Evolutionary conservation across 495 filamentous ascomycete genomes (phyloP), one percentile per base, ranked within the genome.

Genomic region (Xylaria venustula): DNA sequence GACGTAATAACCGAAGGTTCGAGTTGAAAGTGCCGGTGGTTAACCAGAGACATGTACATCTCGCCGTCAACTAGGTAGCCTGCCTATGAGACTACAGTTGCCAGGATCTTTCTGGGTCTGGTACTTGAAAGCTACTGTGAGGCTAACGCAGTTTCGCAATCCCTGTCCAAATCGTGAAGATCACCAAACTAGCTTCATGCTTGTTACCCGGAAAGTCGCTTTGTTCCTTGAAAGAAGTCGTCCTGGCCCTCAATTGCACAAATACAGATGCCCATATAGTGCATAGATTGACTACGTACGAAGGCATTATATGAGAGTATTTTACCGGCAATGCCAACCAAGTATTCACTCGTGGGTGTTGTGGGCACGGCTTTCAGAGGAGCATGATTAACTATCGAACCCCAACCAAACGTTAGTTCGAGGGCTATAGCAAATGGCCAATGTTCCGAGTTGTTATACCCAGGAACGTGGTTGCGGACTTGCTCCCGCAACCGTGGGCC

Each of bases 141-240:
- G 61, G 63, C 61, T 61, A 49, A 61, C 59, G 54, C 45, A 58
- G 68, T 71, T 69, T 69, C 66, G 69, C 61, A 30, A 71, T 69
- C 66, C 69, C 54, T 67, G 66, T 28, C 40, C 20, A 22, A 46
- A 61, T 58, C 64, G 66, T 60, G 64, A 71, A 68, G 66, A 69
- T 63, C 64, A 49, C 28, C 51, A 44, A 45, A 46, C 53, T 58
- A 60, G 60, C 56, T 59, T 64, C 58, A 63, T 67, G 60, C 62
- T 22, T 37, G 54, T 52, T 60, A 46, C 40, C 48, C 34, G 37
- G 48, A 37, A 44, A 42, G 37, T 32, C 25, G 23, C 30, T 34
- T 34, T 23, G 9, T n/a, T 44, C 14, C 1, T 49, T 45, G 19
- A 36, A 44, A 12, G 37, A 22, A 44, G 15, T 45, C 26, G 48